Base-by-base conservation (phyloP, 495 filamentous ascomycete genomes). In the Apiosordaria backusii region DNA sequence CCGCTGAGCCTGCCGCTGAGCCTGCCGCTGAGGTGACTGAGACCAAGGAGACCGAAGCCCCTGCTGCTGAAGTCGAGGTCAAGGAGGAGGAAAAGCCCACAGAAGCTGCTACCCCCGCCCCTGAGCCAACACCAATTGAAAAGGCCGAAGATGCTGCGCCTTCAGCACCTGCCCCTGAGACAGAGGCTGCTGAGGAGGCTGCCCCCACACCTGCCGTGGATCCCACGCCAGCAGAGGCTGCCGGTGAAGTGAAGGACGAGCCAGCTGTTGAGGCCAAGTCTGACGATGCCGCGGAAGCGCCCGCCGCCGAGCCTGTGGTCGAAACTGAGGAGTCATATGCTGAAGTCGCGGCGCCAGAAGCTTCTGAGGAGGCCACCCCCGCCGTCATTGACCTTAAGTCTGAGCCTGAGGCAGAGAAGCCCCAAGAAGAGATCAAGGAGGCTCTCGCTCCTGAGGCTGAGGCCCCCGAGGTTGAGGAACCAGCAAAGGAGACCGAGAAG, bases 1-100 rank as follows among this genome's bases (percentile, higher is more conserved):
- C n/a, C n/a, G 62, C 61, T 16, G 64, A 74, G 54, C 57, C 66
- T 35, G 62, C 62, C n/a, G n/a, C n/a, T n/a, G n/a, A n/a, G 27
- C 54, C 63, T 55, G 67, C 68, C 59, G 57, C 63, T 7, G 61
- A 55, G 26, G 57, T 45, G 53, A 26, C 23, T 19, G 70, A 71
- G 26, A 50, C 61, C 19, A 58, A 60, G 25, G 25, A 65, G 19
- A 61, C 62, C 57, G 52, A 65, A 19, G 29, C 55, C 3, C 15
- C 45, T 22, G 40, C 45, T 22, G 64, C 26, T 19, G 64, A 61
- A 16, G n/a, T n/a, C 27, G 27, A 65, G 52, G 35, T 18, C 13
- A 45, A 45, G 13, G 40, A 40, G 19, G n/a, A 53, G 9, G 65
- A 50, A 10, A 18, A 50, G n/a, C 26, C 60, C 40, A 25, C 66